Evolutionary conservation across 345 rosid genomes (phyloP), one percentile per base, ranked within the genome.

Genomic region (Pugionium cornutum): DNA sequence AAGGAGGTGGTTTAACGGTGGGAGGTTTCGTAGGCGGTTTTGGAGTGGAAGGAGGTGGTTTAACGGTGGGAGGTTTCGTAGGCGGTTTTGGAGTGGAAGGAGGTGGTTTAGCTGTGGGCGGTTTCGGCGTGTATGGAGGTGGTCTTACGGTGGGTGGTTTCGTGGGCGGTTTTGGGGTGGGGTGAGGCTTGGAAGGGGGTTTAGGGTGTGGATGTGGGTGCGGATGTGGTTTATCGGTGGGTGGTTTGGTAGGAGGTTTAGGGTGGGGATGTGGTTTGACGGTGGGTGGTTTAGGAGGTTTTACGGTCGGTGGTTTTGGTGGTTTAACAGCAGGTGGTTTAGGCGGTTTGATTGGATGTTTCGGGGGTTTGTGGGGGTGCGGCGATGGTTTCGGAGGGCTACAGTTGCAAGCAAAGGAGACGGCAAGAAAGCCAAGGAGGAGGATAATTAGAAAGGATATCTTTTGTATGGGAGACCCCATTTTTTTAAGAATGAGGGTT

Each of bases 301-400:
- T 67, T 7, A 45, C 48, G 2, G 54, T 39, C 34, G 73, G 73
- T 32, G 73, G 73, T 41, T 59, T 68, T 40, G 73, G 74, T 1
- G 74, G 67, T 30, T 69, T 69, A 4, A 42, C 67, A 3, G 75
- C 35, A 0, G 75, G 75, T 36, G 75, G 67, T 61, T 69, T 61
- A 11, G 74, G 74, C 0, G 74, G 75, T 48, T 63, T 72, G 10
- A 36, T 35, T 35, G 71, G 71, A 65, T 65, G 76, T 49, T 72
- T 72, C 27, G 76, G 76, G 0, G 76, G 76, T 54, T 70, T 70
- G 48, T 36, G 54, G 29, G 75, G 68, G 0, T 39, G 10, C 0
- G 64, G 69, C 39, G 75, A 63, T 39, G 68, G 69, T 64, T 71
- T 64, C 56, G 75, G 75, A 45, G 74, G 68, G 58, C 39, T 49